Evolutionary conservation across 2,329 filamentous ascomycete genomes (phyloP).

Genomic region (Paecilomyces formosus): DNA sequence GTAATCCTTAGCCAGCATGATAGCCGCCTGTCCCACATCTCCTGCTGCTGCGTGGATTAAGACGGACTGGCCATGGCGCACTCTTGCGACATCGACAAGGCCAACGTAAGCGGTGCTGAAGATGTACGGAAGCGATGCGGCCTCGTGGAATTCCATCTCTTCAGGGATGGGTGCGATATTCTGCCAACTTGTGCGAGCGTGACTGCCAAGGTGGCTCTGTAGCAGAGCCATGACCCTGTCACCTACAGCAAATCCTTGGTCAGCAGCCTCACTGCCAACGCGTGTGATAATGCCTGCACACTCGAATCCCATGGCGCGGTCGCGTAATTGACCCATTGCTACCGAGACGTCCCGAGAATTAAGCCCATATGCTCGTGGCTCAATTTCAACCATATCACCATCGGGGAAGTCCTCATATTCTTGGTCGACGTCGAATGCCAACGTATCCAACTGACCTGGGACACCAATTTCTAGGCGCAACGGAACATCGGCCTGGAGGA

Average conservation of each 20-base stretch:
- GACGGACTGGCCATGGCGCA: slow-evolving; percentile 6
- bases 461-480: background rate
- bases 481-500: background rate
- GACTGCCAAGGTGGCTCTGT: slow-evolving; percentile 12
- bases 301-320: slow-evolving; percentile 26
- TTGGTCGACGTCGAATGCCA: slow-evolving; percentile 14
- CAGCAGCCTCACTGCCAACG: slow-evolving; percentile 8
- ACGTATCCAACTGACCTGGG: slow-evolving; percentile 11
- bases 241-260: slow-evolving; percentile 17
- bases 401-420: slow-evolving; percentile 3
- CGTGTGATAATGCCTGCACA: slow-evolving; percentile 18
- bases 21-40: slow-evolving; percentile 12
- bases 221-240: slow-evolving; percentile 30
- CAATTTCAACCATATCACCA: slow-evolving; percentile 27
- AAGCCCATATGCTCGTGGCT: slow-evolving; percentile 27
- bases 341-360: slow-evolving; percentile 42
- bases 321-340: slow-evolving; percentile 15
- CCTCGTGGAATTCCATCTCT: slow-evolving; percentile 27
- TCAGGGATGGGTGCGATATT: slow-evolving; percentile 26
- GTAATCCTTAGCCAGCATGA: slow-evolving; percentile 7
- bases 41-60: slow-evolving; percentile 12
- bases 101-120: slow-evolving; percentile 2
- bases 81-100: slow-evolving; percentile 1
- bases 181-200: slow-evolving; percentile 15
- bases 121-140: slow-evolving; percentile 1